Percentiles rank a stretch among this genome's conserved stretches.
phyloP scores from a whole-genome alignment of 2,329 filamentous ascomycete genomes.

The Epichloe glyceriae region DNA sequence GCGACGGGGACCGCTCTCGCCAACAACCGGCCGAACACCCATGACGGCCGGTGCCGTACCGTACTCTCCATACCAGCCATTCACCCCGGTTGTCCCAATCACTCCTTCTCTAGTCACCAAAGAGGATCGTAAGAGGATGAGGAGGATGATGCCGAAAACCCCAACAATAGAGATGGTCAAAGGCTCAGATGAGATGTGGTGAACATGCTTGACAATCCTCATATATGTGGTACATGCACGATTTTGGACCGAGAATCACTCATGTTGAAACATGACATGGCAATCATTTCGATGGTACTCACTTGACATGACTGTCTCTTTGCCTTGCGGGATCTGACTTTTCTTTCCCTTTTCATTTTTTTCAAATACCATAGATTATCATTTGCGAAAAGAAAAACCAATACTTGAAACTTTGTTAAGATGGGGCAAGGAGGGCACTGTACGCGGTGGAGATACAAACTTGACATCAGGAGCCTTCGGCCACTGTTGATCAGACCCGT shows the following conservation, averaged over 20 bases:
- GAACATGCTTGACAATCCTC: conserved; percentile 9
- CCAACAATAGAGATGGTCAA: conserved; percentile 49
- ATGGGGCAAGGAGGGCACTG: not conserved
- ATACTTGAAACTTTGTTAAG: not conserved
- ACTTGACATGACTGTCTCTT: not conserved
- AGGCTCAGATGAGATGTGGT: conserved; percentile 53
- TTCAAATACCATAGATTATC: not conserved
- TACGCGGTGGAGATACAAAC: not conserved
- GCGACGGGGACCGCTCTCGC: conserved; percentile 39
- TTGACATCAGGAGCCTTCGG: no score
- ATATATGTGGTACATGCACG: not conserved
- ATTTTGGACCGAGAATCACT: not conserved
- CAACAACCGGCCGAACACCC: conserved; percentile 47
- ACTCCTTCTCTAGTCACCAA: conserved; percentile 63
- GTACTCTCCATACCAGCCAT: conserved; percentile 70
- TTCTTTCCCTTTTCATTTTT: not conserved
- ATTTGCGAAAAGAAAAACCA: not conserved
- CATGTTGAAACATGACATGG: not conserved
- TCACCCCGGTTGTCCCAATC: conserved; percentile 60
- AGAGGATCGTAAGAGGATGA: conserved; percentile 57
- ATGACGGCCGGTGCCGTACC: conserved; percentile 49
- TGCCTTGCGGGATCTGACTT: not conserved
- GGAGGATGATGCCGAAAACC: conserved; percentile 49
- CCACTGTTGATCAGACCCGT: not conserved
- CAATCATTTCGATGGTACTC: not conserved